Evolutionary conservation across 2,329 filamentous ascomycete species (phyloP).

Genomic region (Pseudogymnoascus sp.): DNA sequence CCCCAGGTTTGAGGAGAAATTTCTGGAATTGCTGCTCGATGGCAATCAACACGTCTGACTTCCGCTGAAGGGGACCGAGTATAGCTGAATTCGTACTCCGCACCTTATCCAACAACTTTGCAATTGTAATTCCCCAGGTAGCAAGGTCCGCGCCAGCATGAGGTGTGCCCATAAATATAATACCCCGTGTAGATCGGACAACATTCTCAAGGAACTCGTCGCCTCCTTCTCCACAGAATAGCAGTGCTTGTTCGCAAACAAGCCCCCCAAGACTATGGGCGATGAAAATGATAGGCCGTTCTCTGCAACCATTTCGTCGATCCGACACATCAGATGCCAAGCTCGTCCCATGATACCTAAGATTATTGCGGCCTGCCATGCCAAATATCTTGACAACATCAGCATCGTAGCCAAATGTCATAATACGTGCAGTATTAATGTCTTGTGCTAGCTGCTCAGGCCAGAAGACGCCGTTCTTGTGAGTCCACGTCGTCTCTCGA

Average conservation of each 20-base stretch:
- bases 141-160: conserved; percentile 17
- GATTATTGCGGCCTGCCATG: conserved; percentile 12
- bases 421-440: conserved; percentile 7
- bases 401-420: not conserved
- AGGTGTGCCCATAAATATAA: conserved; percentile 19
- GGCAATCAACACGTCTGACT: conserved; percentile 11
- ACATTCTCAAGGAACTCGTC: conserved; percentile 9
- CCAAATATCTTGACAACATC: conserved; percentile 13
- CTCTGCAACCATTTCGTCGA: conserved; percentile 9
- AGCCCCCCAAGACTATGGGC: conserved; percentile 18
- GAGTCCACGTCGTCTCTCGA: conserved; percentile 34
- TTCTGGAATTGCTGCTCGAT: conserved; percentile 15
- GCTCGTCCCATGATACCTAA: conserved; percentile 15
- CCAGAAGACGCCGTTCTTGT: conserved; percentile 15
- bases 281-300: conserved; percentile 18
- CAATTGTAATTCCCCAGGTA: conserved; percentile 10
- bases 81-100: conserved; percentile 11
- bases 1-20: conserved; percentile 7
- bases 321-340: conserved; percentile 14
- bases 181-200: conserved; percentile 13
- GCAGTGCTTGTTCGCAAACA: conserved; percentile 16
- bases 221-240: conserved; percentile 12
- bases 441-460: conserved; percentile 12
- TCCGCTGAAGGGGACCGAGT: conserved; percentile 8
- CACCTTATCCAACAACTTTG: not conserved